Conservation (phyloP, 2,329 filamentous ascomycete genomes). For the Pestalotiopsis sp. region DNA sequence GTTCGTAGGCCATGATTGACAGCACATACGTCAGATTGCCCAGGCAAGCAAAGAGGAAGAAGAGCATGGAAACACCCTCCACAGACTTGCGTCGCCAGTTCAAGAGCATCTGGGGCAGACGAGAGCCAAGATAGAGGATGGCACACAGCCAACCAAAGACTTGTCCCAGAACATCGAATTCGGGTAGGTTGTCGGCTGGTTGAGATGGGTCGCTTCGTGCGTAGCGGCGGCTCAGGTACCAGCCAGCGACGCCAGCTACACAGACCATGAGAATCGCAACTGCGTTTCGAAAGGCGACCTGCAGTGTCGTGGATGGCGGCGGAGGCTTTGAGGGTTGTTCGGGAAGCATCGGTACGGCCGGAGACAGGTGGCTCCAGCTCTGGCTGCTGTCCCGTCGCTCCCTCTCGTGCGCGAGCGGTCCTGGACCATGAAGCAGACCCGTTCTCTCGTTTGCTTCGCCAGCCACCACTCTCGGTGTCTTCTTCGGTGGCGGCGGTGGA, state of each 20-base stretch:
- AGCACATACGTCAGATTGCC: slow-evolving; percentile 94
- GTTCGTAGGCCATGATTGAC: slow-evolving; percentile 88
- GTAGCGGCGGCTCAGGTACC: slow-evolving; percentile 70
- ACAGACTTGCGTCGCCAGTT: slow-evolving; percentile 93
- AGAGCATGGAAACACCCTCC: slow-evolving; percentile 89
- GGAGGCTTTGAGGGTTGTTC: slow-evolving; percentile 45
- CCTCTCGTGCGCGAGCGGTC: slow-evolving; percentile 40
- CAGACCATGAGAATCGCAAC: slow-evolving; percentile 80
- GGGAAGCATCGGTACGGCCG: slow-evolving; percentile 75
- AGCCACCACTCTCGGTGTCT: slow-evolving; percentile 34
- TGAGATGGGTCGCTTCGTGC: slow-evolving; percentile 35
- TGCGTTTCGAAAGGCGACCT: slow-evolving; percentile 72
- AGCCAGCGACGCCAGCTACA: slow-evolving; percentile 80
- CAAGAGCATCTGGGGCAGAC: slow-evolving; percentile 86
- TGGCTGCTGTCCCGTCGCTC: slow-evolving; percentile 57
- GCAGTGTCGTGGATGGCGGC: slow-evolving; percentile 52
- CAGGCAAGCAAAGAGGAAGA: slow-evolving; percentile 95
- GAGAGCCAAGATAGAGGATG: slow-evolving; percentile 82
- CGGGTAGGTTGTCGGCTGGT: slow-evolving; percentile 50
- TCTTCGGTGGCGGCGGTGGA: slow-evolving; percentile 41
- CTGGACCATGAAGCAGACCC: slow-evolving; percentile 47
- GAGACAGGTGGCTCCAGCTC: slow-evolving; percentile 72
- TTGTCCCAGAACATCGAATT: slow-evolving; percentile 80
- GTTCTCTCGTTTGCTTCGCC: slow-evolving; percentile 55
- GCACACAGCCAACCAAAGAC: slow-evolving; percentile 94